Percentiles rank a stretch among this genome's conserved stretches.
Conservation (phyloP, 768 basidiomycete genomes). For the Tricholoma matsutake region DNA sequence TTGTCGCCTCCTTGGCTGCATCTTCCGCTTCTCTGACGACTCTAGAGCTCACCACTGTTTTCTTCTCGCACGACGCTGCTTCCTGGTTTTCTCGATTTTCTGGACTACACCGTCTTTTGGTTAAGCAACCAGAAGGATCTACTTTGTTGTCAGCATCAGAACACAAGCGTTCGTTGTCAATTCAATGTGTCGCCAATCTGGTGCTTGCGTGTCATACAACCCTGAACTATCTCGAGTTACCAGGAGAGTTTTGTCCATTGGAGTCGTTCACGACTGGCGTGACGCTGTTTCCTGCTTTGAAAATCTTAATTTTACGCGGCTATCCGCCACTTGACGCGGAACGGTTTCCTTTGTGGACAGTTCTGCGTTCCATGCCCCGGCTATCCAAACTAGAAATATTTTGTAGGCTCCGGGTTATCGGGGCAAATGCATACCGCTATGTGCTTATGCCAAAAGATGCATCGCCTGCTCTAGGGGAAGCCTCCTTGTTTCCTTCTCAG, state of each 20-base stretch:
- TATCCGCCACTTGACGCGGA: slow-evolving; percentile 11
- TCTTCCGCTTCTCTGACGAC: slow-evolving; percentile 9
- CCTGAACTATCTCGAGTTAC: slow-evolving; percentile 12
- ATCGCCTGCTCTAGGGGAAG: background rate
- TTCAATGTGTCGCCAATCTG: slow-evolving; percentile 9
- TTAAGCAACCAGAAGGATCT: slow-evolving; percentile 10
- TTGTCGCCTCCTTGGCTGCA: slow-evolving; percentile 7
- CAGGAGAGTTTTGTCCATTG: slow-evolving; percentile 10
- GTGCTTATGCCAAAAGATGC: slow-evolving; percentile 7
- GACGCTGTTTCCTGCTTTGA: slow-evolving; percentile 5
- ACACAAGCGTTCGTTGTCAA: slow-evolving; percentile 5
- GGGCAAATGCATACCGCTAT: slow-evolving; percentile 9
- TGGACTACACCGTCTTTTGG: slow-evolving; percentile 6
- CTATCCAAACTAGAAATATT: slow-evolving; percentile 9
- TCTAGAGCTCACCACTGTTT: slow-evolving; percentile 11
- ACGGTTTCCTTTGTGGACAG: slow-evolving; percentile 6
- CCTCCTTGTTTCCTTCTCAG: slow-evolving; percentile 6
- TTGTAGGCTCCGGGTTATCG: slow-evolving; percentile 9
- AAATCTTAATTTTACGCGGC: slow-evolving; percentile 11
- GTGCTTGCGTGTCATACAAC: slow-evolving; percentile 11
- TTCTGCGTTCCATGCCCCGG: slow-evolving; percentile 8
- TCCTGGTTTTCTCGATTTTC: slow-evolving; percentile 8
- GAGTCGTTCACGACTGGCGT: background rate
- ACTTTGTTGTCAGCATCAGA: slow-evolving; percentile 10
- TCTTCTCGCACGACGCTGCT: slow-evolving; percentile 10